These are phyloP conservation scores for Pyrenophora teres DNA, from an alignment of 2,329 filamentous ascomycete genomes.

Conservation along the genomic window DNA sequence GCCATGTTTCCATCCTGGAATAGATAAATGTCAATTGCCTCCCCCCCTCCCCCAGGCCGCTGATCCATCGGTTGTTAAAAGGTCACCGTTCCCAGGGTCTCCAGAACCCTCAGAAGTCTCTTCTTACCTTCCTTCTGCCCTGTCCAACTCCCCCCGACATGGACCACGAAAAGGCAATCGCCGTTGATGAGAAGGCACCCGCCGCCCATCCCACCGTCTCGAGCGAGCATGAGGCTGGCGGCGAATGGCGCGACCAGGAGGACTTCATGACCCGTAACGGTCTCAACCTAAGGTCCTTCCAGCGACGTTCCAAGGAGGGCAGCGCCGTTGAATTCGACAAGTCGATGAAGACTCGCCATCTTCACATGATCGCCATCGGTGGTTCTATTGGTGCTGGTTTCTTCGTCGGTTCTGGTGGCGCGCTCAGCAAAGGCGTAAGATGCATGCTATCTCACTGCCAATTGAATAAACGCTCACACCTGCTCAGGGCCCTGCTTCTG, in stretches of 20 bases:
- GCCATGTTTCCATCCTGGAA: conserved; percentile 17
- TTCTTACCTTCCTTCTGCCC: conserved; percentile 12
- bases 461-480: conserved; percentile 7
- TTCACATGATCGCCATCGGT: conserved; percentile 67
- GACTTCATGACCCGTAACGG: conserved; percentile 45
- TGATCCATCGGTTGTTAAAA: conserved; percentile 37
- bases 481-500: conserved; percentile 35
- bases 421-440: conserved; percentile 58
- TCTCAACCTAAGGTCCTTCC: conserved; percentile 43
- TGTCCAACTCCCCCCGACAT: conserved; percentile 26
- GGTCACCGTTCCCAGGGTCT: conserved; percentile 19
- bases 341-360: conserved; percentile 61
- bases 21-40: conserved; percentile 27
- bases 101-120: conserved; percentile 6
- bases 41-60: conserved; percentile 21
- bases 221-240: conserved; percentile 14
- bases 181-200: conserved; percentile 36
- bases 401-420: conserved; percentile 64
- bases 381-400: conserved; percentile 67
- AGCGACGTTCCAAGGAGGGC: conserved; percentile 37
- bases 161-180: conserved; percentile 34
- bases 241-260: conserved; percentile 39
- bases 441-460: background rate
- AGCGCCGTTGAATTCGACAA: conserved; percentile 39
- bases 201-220: conserved; percentile 20